These are phyloP conservation scores for Globisporangium carolinianum DNA, from an alignment of 352 stramenopile genomes.

Conservation along the genomic window DNA sequence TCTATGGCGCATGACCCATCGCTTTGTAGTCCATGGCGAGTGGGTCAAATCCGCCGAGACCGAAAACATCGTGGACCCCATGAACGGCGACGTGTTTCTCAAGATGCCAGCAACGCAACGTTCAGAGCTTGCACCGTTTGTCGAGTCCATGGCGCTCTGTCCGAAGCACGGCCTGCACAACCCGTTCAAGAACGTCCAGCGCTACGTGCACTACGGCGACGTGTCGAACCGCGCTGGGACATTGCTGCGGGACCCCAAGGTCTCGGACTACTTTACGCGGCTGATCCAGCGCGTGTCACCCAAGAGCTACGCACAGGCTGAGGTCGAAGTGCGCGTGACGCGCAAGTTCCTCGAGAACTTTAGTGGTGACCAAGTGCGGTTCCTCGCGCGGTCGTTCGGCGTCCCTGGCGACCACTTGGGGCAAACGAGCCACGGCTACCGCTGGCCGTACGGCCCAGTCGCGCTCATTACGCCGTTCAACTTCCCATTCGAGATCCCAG, in stretches of 20 bases:
- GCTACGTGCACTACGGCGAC: constrained; percentile 86
- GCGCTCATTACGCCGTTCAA: constrained; percentile 98
- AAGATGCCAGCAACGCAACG: constrained; percentile 90
- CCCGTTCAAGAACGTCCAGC: constrained; percentile 95
- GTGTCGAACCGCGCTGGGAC: constrained; percentile 79
- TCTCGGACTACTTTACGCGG: constrained; percentile 94
- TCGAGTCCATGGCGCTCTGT: constrained; percentile 88
- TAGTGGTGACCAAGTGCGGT: constrained; percentile 94
- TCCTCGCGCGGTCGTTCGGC: constrained; percentile 93
- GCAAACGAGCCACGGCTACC: constrained; percentile 92
- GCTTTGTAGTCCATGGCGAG: constrained; percentile 72
- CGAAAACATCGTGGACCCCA: constrained; percentile 89
- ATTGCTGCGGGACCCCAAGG: constrained; percentile 80
- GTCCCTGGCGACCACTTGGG: constrained; percentile 96
- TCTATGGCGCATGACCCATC: background rate
- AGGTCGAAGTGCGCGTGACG: constrained; percentile 89
- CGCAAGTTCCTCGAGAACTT: constrained; percentile 98
- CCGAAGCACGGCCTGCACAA: constrained; percentile 98
- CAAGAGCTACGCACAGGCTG: constrained; percentile 96
- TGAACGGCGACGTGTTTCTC: constrained; percentile 94
- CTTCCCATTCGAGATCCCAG: constrained; percentile 97
- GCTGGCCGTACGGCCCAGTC: constrained; percentile 95
- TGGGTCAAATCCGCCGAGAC: constrained; percentile 72
- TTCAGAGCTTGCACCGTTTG: constrained; percentile 88
- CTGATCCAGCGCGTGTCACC: constrained; percentile 96